Percentiles rank a stretch among this genome's conserved stretches.
Conservation (phyloP, 805 yeast species). For the Torulaspora maleeae region DNA sequence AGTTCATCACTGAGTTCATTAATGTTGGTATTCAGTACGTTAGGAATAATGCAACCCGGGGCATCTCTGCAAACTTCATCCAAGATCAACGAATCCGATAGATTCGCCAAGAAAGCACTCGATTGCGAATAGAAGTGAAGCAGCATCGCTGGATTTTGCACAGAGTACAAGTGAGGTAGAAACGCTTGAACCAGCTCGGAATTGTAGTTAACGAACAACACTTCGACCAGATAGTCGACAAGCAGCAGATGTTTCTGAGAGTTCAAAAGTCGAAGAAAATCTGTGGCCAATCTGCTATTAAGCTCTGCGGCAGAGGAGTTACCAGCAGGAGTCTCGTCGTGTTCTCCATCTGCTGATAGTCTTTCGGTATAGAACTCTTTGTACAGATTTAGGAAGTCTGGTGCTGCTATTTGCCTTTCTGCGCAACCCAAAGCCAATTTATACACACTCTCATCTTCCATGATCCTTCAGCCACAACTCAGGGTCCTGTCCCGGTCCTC, state of each 20-base stretch:
- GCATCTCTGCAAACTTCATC: slow-evolving; percentile 30
- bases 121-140: slow-evolving; percentile 30
- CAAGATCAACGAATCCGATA: slow-evolving; percentile 29
- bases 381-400: slow-evolving; percentile 31
- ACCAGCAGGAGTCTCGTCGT: slow-evolving; percentile 16
- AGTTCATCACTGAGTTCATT: slow-evolving; percentile 16
- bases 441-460: slow-evolving; percentile 24
- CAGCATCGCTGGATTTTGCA: slow-evolving; percentile 16
- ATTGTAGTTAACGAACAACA: slow-evolving; percentile 31
- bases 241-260: slow-evolving; percentile 17
- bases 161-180: slow-evolving; percentile 23
- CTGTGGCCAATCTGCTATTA: slow-evolving; percentile 9
- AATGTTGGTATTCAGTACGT: slow-evolving; percentile 16
- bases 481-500: background rate
- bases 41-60: slow-evolving; percentile 25
- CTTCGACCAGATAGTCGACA: slow-evolving; percentile 30
- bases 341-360: slow-evolving; percentile 16
- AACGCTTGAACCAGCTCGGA: slow-evolving; percentile 24
- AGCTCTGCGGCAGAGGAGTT: slow-evolving; percentile 9
- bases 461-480: background rate
- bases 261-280: slow-evolving; percentile 24
- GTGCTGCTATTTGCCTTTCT: slow-evolving; percentile 25
- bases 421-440: slow-evolving; percentile 30
- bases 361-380: slow-evolving; percentile 34
- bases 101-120: slow-evolving; percentile 22